A percentile compares a stretch with the other conserved stretches of the same genome.
phyloP scores from a whole-genome alignment of 495 filamentous ascomycete genomes.

The Entonaema liquescens region DNA sequence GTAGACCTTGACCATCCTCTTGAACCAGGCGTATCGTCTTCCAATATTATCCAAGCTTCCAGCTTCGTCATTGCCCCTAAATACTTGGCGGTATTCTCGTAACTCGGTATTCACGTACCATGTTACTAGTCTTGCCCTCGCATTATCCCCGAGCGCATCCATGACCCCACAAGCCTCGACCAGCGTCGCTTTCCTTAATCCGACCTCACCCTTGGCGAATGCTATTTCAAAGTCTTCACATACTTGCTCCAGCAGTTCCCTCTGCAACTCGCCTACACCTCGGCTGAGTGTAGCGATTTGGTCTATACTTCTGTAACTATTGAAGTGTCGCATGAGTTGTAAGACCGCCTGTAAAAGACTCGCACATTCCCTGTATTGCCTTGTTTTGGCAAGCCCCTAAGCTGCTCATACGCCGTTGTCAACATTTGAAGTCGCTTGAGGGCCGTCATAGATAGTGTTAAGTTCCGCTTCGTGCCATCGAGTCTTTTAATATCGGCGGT shows the following conservation, averaged over 20 bases:
- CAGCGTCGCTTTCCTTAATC: constrained; percentile 72
- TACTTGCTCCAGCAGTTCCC: constrained; percentile 93
- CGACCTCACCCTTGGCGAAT: constrained; percentile 89
- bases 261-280: constrained; percentile 93
- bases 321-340: constrained; percentile 98
- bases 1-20: constrained; percentile 93
- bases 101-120: constrained; percentile 99
- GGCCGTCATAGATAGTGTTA: constrained; percentile 97
- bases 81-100: constrained; percentile 93
- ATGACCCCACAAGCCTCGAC: constrained; percentile 91
- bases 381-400: constrained; percentile 82
- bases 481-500: constrained; percentile 98
- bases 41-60: constrained; percentile 98
- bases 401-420: constrained; percentile 96
- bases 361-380: constrained; percentile 96
- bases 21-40: constrained; percentile 94
- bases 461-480: constrained; percentile 94
- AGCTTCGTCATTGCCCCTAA: constrained; percentile 94
- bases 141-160: constrained; percentile 93
- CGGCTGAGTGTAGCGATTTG: constrained; percentile 94
- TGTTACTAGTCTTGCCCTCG: constrained; percentile 80
- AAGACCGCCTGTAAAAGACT: constrained; percentile 94
- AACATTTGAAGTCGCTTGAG: constrained; percentile 98
- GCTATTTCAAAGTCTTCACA: constrained; percentile 98
- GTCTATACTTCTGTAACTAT: constrained; percentile 95